phyloP scores from a whole-genome alignment of 768 basidiomycete species.

The Holtermanniella nyarrowii region DNA sequence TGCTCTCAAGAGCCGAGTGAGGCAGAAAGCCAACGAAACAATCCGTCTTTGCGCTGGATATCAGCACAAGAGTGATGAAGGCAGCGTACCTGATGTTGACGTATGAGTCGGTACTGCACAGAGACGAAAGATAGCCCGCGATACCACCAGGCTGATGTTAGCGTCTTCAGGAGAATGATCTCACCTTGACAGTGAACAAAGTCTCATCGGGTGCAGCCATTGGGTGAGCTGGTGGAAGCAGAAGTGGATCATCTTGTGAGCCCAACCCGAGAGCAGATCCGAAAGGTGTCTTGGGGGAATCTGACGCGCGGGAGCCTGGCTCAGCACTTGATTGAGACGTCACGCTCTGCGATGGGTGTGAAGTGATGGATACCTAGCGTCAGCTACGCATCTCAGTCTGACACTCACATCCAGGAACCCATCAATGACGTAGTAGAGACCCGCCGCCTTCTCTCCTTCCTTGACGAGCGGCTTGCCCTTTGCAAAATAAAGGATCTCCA shows the following conservation, averaged over 20 bases:
- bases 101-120: conserved; percentile 85
- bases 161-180: neutral
- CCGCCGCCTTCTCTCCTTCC: conserved; percentile 81
- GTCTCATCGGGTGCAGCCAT: conserved; percentile 46
- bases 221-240: neutral
- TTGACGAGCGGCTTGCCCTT: conserved; percentile 75
- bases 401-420: conserved; percentile 79
- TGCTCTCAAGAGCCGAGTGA: conserved; percentile 70
- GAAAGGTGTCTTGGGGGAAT: conserved; percentile 12
- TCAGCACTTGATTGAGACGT: conserved; percentile 15
- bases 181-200: conserved; percentile 74
- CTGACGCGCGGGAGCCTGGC: too few relatives aligned
- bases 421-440: conserved; percentile 91
- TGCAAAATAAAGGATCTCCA: conserved; percentile 87
- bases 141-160: conserved; percentile 69
- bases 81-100: conserved; percentile 63
- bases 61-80: neutral
- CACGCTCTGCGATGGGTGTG: too few relatives aligned
- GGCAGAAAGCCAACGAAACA: conserved; percentile 96
- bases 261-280: conserved; percentile 26
- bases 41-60: conserved; percentile 70
- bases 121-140: conserved; percentile 86
- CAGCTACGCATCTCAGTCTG: neutral
- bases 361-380: conserved; percentile 11
- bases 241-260: conserved; percentile 1